Evolutionary conservation across 2,329 filamentous ascomycete genomes (phyloP).

Genomic region (Aspergillus persii): DNA sequence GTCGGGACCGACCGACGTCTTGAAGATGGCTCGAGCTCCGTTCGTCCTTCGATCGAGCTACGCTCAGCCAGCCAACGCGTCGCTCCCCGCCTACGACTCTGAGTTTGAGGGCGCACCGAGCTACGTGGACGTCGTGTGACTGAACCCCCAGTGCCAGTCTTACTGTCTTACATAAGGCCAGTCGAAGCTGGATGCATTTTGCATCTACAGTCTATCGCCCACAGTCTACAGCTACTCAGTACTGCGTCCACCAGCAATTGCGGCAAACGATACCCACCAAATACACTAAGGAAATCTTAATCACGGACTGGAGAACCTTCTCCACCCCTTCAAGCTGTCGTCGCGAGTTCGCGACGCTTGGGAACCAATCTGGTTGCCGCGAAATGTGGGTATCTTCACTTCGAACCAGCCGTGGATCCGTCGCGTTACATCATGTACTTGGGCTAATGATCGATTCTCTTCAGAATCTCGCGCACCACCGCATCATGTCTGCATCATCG

Average conservation of each 20-base stretch:
- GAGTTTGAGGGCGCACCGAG: background rate
- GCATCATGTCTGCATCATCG: background rate
- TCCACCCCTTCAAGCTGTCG: background rate
- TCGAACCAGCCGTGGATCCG: background rate
- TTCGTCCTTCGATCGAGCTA: slow-evolving; percentile 15
- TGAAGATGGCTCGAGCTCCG: slow-evolving; percentile 7
- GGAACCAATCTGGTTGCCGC: background rate
- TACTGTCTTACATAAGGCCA: background rate
- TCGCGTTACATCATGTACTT: background rate
- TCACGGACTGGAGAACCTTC: background rate
- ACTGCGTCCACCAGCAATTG: too few relatives aligned
- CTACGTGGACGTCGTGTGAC: background rate
- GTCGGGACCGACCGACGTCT: background rate
- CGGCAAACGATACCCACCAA: background rate
- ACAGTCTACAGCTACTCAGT: too few relatives aligned
- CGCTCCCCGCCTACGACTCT: slow-evolving; percentile 9
- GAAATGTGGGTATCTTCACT: background rate
- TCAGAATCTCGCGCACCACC: background rate
- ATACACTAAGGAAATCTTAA: background rate
- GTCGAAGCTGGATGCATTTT: background rate
- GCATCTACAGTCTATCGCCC: too few relatives aligned
- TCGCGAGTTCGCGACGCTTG: background rate
- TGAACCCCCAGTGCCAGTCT: background rate
- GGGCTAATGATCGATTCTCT: background rate
- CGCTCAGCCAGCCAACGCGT: slow-evolving; percentile 11